These are phyloP conservation scores for Thermothelomyces thermophilus DNA, from an alignment of 2,329 filamentous ascomycete species.

Conservation along the genomic window DNA sequence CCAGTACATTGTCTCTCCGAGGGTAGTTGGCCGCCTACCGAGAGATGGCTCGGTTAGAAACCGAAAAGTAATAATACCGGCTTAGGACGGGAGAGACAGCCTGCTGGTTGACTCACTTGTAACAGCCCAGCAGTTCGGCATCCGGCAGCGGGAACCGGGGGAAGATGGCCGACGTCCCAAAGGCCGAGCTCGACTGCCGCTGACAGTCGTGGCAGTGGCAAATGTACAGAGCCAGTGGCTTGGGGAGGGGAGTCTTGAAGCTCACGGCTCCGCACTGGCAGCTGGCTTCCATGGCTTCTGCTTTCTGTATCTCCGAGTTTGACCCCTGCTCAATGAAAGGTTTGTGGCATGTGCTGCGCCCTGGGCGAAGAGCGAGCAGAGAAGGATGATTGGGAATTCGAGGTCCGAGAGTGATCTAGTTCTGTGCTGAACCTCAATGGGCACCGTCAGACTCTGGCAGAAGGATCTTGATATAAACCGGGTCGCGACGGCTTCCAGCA, in stretches of 20 bases:
- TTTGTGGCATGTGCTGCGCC: neutral
- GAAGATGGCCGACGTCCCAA: slow-evolving; percentile 64
- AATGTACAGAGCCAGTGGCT: slow-evolving; percentile 60
- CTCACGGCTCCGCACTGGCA: slow-evolving; percentile 60
- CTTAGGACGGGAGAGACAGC: too few species aligned
- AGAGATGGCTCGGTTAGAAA: neutral
- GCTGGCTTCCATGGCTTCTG: slow-evolving; percentile 44
- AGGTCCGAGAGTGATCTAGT: neutral
- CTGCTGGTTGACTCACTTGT: slow-evolving; percentile 44
- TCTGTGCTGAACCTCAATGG: neutral
- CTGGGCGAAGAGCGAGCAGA: too few species aligned
- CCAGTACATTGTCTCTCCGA: slow-evolving; percentile 54
- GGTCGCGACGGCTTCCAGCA: slow-evolving; percentile 14
- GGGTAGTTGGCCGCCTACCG: slow-evolving; percentile 48
- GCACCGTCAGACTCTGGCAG: neutral
- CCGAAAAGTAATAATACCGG: too few species aligned
- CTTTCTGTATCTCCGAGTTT: neutral
- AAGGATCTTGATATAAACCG: neutral
- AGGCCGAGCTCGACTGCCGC: slow-evolving; percentile 58
- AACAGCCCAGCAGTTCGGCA: slow-evolving; percentile 44
- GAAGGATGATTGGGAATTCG: too few species aligned
- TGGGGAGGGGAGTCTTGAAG: slow-evolving; percentile 55
- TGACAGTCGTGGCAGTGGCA: slow-evolving; percentile 65
- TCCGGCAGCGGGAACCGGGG: slow-evolving; percentile 55
- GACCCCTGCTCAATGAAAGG: neutral